Percentiles rank a stretch among this genome's conserved stretches.
Conservation (phyloP, 176 grass and related monocot species). For the Triticum timopheevii region DNA sequence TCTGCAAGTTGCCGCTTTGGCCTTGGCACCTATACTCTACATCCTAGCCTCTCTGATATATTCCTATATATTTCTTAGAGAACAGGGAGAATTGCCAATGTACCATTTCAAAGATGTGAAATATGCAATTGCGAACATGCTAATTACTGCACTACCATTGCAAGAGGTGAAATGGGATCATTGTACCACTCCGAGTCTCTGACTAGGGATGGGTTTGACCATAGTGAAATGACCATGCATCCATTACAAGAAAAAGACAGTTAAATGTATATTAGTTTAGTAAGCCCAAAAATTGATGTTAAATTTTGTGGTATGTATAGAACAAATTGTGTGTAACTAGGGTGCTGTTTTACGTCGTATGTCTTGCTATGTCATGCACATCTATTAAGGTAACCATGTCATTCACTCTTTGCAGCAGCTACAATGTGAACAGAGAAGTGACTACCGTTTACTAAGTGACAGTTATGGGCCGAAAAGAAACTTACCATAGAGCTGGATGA, state of each 20-base stretch:
- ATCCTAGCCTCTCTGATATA: neutral
- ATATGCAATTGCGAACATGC: neutral
- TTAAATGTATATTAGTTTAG: too few species aligned
- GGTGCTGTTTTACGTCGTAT: too few species aligned
- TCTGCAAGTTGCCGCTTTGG: neutral
- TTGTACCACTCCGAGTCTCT: neutral
- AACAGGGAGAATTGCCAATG: neutral
- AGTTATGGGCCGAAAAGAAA: neutral
- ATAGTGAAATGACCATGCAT: neutral
- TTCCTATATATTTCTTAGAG: neutral
- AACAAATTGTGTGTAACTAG: too few species aligned
- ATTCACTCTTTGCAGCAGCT: neutral
- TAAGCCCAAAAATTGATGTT: too few species aligned
- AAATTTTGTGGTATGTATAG: too few species aligned
- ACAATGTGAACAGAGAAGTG: neutral
- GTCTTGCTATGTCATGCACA: neutral
- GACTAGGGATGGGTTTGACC: neutral
- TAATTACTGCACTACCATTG: neutral
- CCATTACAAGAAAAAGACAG: too few species aligned
- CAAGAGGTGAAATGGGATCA: neutral
- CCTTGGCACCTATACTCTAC: neutral
- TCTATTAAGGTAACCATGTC: neutral
- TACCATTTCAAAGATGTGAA: neutral
- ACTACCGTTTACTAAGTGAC: neutral
- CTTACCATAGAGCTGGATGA: constrained; percentile 83